Base-by-base conservation (phyloP, 208 protist species). In the Trypanosoma brucei region DNA sequence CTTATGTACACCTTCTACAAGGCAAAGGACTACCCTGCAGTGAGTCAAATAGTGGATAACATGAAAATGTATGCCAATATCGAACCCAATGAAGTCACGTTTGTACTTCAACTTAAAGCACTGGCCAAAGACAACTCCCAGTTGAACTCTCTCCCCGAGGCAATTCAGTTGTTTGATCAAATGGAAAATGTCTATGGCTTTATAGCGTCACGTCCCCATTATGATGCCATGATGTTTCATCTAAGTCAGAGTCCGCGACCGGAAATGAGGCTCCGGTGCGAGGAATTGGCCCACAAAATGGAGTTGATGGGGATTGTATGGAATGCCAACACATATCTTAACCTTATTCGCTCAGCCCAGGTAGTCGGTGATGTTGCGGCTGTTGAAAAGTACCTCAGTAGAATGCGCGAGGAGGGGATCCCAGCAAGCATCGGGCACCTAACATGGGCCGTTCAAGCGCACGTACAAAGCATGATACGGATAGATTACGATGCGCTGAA, bases 11-110 rank as follows among this genome's bases (percentile, higher is more conserved):
- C 81, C 36, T 92, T 95, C 68, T 74, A 94, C 66, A 65, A 83
- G 39, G 80, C 79, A n/a, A 77, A 83, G n/a, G 91, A 96, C 65
- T 85, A 91, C 55, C 71, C 75, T 9, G 87, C 87, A 34, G 88
- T 94, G 5, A 70, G 79, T 55, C 79, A 90, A 64, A 82, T 97
- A 59, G 78, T 94, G 9, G 76, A 86, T 57, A 91, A 95, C 68
- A 96, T 96, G 90, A 96, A 93, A 60, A 91, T 92, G 83, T 93
- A 91, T 69, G 90, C 85, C 36, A 96, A 96, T 57, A 90, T 96
- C 55, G 90, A 96, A 75, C 90, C 90, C 5, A 96, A 91, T 56
- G 90, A 96, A 57, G 77, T 91, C 8, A 93, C 87, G 4, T 93
- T 93, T 70, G 79, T 78, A 7, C 54, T 92, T 36, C 86, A 93